Base-by-base conservation (phyloP, 345 rosid genomes). In the Gossypium australe region DNA sequence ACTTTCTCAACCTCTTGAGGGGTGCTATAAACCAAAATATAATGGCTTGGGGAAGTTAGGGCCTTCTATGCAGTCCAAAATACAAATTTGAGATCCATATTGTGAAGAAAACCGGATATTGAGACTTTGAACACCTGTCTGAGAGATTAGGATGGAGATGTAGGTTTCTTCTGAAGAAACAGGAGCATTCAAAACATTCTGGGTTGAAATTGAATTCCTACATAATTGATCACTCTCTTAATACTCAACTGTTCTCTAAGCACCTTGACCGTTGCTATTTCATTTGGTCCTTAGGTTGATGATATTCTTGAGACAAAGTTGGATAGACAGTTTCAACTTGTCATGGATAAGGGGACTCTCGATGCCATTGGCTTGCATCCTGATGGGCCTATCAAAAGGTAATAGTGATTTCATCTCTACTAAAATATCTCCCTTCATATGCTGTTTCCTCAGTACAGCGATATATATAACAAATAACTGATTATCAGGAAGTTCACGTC, bases 351-450 rank as follows among this genome's bases (percentile, higher is more conserved):
- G 85, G 99, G 98, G 71, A 95, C 99, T 48, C 80, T 95, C 53
- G 99, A 95, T 86, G 99, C 98, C 63, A 90, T 95, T 77, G 98
- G 99, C 58, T 85, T 95, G 89, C 98, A 95, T 80, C 99, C 99
- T 20, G 98, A 93, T 78, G 99, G 97, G 61, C 85, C 86, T 34
- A 78, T 87, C 73, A 95, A 89, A 88, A 95, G 98, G 99, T 95
- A 83, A 77, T 7, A 66, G 14, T 44, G 16, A 45, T 27, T 25
- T 61, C 3, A 18, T 61, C 70, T 49, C 13, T 48, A 17, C 24
- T 59, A 41, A n/a, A 48, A 61, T 61, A 10, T 45, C 3, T 17
- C 11, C 6, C 0, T 34, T 34, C 20, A 56, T 34, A 34, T 16
- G 66, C 14, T 47, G 27, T 64, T 64, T 70, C 9, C 56, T 2